Evolutionary conservation across 805 yeast genomes (phyloP), one percentile per base, ranked within the genome.

Genomic region (Ogataea methanolica): DNA sequence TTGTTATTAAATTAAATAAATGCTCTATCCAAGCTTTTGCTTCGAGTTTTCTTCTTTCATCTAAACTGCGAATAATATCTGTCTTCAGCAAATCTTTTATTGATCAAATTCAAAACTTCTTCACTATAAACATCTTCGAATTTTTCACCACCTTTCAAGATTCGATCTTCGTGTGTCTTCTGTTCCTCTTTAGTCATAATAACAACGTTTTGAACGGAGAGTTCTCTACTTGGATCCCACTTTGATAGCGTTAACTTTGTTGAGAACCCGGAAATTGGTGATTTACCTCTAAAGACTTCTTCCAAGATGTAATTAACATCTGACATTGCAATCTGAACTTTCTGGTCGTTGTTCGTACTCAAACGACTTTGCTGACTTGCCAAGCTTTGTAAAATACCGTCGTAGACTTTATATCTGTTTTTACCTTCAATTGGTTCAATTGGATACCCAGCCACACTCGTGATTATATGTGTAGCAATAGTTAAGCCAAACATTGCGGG

Each of bases 401-500:
- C 97, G 63, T 91, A 91, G 7, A 87, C 68, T 63, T 91, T 92
- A 61, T 79, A 79, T 58, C 98, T 77, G 63, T 87, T 87, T 63
- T 89, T 90, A 8, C 96, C 96, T 56, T 89, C 96, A 39, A 88
- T 79, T 43, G 96, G 94, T 52, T 92, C 97, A 45, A 85, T 80
- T 22, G 95, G 94, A 63, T 94, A 94, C 1, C 94, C 97, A 1
- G 96, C 82, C 8, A 89, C 81, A 4, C 76, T 68, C 2, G 96
- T 86, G 34, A 94, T 67, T 21, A 94, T 71, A 68, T 88, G 83
- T 0, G 97, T 85, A 3, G 96, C 95, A 47, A 92, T 78, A 0
- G 96, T 80, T 42, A 94, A 74, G 1, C 98, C 99, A 70, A 94
- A 94, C 68, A 92, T 85, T 9, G 94, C 97, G 1, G 99, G 99